phyloP scores from a whole-genome alignment of 2,329 filamentous ascomycete species.

The Arachnomyces sp. region DNA sequence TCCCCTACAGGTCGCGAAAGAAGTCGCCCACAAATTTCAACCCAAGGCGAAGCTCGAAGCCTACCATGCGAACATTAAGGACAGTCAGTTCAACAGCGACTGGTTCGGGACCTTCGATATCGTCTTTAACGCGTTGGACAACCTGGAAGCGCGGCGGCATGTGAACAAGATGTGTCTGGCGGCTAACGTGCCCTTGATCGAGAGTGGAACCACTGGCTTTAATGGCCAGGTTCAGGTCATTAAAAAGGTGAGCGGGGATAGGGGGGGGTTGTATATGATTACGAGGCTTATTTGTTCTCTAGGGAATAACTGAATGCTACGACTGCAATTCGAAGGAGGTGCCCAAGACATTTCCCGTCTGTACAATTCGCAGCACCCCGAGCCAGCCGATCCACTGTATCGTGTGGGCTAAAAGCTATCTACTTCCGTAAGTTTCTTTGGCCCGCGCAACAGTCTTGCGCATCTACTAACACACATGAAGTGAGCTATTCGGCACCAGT shows the following conservation, averaged over 20 bases:
- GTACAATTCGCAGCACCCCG: conserved; percentile 92
- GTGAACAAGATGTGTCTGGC: conserved; percentile 97
- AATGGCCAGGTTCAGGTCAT: conserved; percentile 97
- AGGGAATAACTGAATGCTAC: conserved; percentile 85
- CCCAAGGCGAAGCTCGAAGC: conserved; percentile 78
- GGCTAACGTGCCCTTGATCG: conserved; percentile 80
- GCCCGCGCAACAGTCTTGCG: neutral
- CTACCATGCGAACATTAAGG: conserved; percentile 92
- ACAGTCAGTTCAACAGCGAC: conserved; percentile 70
- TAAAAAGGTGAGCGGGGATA: conserved; percentile 52
- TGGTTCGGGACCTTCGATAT: conserved; percentile 80
- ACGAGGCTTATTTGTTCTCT: conserved; percentile 5
- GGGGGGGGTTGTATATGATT: neutral
- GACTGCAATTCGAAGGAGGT: conserved; percentile 86
- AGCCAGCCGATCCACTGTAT: conserved; percentile 98
- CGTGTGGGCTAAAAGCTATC: conserved; percentile 95
- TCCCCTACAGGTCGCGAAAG: conserved; percentile 67
- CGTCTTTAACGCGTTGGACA: conserved; percentile 96
- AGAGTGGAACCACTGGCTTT: conserved; percentile 96
- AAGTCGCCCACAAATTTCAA: conserved; percentile 84
- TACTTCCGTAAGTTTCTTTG: conserved; percentile 56
- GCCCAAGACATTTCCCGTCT: conserved; percentile 90
- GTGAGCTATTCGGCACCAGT: conserved; percentile 82
- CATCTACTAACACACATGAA: conserved; percentile 23
- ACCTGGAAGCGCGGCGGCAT: conserved; percentile 84